Evolutionary conservation across 495 filamentous ascomycete genomes (phyloP), one percentile per base, ranked within the genome.

Genomic region (Penicillium dipodomyicola): DNA sequence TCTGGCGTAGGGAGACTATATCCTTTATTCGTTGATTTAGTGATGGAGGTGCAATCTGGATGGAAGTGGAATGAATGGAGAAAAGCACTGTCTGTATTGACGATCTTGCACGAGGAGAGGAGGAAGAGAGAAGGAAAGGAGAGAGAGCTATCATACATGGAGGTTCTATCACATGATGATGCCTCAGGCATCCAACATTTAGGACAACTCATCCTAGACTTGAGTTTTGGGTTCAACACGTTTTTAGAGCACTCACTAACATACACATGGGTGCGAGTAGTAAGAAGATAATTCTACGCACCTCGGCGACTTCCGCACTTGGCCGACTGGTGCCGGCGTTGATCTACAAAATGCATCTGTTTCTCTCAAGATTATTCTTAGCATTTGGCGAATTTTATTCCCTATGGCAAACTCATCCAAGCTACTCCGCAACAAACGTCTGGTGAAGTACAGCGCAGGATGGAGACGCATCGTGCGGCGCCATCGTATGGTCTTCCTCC

Each of bases 401-500:
- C 14, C 1, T 9, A 40, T 50, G 48, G 30, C 8, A 25, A 33
- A 39, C 4, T 37, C 33, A 25, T 27, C 20, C 10, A 25, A 50
- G 4, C 14, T 20, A 27, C 30, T 35, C 33, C 23, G 37, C 17
- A 25, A 15, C 15, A 51, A 23, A n/a, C 45, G 39, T 3, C 50
- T 51, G 7, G 46, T 32, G 3, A 70, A 70, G 20, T 65, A 71
- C 29, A 59, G 70, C 45, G 35, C 45, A 17, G 77, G 78, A 40
- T 81, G 76, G 73, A 57, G 74, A 49, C 72, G 68, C 39, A 53
- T 80, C 8, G 69, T 79, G 30, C 67, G 77, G 20, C 77, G 79
- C 77, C 77, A 23, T 78, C 75, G 73, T 77, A 65, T 46, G 74
- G 37, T 44, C 20, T n/a, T 30, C 33, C 42, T 20, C 15, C 25